Percentiles rank a stretch among this genome's conserved stretches.
Evolutionary conservation across 73 alveolate species (phyloP).

Genomic region (Paramecium octaurelia): DNA sequence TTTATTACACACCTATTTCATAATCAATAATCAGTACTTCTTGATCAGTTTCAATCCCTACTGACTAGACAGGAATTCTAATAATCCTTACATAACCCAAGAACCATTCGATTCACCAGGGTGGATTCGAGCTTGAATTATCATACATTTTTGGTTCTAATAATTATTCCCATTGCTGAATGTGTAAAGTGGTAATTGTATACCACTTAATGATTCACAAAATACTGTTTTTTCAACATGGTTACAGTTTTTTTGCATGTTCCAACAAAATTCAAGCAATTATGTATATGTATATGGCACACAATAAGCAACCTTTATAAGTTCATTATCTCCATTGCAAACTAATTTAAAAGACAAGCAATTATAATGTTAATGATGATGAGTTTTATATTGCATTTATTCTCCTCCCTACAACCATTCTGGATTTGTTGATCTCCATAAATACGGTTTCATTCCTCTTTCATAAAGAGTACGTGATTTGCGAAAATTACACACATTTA

Average conservation of each 20-base stretch:
- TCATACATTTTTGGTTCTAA: conserved; percentile 68
- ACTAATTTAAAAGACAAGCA: conserved; percentile 10
- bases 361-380: neutral
- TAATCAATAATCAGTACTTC: conserved; percentile 37
- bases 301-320: conserved; percentile 87
- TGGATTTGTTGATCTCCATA: conserved; percentile 13
- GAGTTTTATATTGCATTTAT: neutral
- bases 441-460: conserved; percentile 68
- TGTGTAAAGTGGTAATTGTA: conserved; percentile 79
- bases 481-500: conserved; percentile 86
- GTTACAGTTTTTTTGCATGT: neutral
- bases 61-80: conserved; percentile 74
- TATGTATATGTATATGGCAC: conserved; percentile 87
- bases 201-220: conserved; percentile 76
- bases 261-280: conserved; percentile 40
- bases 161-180: conserved; percentile 67
- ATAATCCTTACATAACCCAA: conserved; percentile 77
- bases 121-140: conserved; percentile 73
- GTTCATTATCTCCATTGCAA: neutral
- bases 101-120: conserved; percentile 88
- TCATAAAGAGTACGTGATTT: conserved; percentile 76
- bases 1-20: conserved; percentile 73
- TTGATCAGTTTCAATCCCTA: conserved; percentile 78
- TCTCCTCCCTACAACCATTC: conserved; percentile 60
- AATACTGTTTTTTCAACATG: conserved; percentile 54